Conservation (phyloP, 106 monocot species). For the Cymbidium sinense region DNA sequence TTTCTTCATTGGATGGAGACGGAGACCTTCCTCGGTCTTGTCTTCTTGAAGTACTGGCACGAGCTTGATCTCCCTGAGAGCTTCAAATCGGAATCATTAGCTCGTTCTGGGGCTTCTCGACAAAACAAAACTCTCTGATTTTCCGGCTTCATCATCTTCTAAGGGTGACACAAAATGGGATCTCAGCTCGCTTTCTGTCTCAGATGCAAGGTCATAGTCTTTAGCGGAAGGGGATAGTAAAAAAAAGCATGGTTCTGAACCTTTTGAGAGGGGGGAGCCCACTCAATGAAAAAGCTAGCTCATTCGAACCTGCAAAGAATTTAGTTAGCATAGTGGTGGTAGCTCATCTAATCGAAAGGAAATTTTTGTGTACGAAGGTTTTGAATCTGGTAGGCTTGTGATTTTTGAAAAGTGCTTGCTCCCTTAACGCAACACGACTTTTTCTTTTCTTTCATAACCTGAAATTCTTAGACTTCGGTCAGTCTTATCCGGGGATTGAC, state of each 20-base stretch:
- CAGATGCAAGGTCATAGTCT: constrained; percentile 1
- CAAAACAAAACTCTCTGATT: not conserved
- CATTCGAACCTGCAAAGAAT: constrained; percentile 1
- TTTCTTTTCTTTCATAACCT: constrained; percentile 1
- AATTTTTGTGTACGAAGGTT: not conserved
- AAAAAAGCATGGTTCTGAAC: constrained; percentile 3
- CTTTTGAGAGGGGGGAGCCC: constrained; percentile 2
- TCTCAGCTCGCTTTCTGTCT: constrained; percentile 2
- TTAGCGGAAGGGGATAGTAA: constrained; percentile 2
- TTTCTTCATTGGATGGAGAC: constrained; percentile 2
- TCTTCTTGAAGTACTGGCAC: constrained; percentile 4
- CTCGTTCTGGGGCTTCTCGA: not conserved
- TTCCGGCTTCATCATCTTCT: constrained; percentile 4
- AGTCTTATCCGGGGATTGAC: not conserved
- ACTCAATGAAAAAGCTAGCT: constrained; percentile 8
- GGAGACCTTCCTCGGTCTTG: constrained; percentile 4
- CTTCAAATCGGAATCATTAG: not conserved
- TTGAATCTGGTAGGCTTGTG: not conserved
- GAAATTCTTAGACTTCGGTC: not conserved
- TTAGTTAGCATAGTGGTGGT: not conserved
- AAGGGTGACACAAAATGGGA: not conserved
- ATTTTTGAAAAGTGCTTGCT: too few relatives aligned
- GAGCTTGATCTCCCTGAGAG: not conserved
- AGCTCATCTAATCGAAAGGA: not conserved
- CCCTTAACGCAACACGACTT: too few relatives aligned